Conservation (phyloP, 2,329 filamentous ascomycete species). For the Alternaria sp. region DNA sequence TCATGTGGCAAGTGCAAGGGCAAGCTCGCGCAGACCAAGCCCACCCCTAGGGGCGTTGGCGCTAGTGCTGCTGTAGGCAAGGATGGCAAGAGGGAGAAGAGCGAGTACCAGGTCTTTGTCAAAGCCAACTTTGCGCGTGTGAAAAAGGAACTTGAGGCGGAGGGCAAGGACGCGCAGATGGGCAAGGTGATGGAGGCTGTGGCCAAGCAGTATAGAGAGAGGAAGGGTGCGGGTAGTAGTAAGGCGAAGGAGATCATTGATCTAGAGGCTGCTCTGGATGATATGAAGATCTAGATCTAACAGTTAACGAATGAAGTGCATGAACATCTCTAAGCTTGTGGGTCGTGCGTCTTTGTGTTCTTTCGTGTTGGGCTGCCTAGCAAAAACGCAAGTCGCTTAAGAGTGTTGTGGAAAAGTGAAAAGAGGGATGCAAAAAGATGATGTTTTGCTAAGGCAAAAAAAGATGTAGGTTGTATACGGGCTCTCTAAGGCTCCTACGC, state of each 20-base stretch:
- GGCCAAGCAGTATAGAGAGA: constrained; percentile 66
- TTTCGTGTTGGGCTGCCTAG: no score
- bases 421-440: no score
- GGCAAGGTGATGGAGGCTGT: constrained; percentile 74
- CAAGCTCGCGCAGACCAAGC: constrained; percentile 76
- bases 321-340: neutral
- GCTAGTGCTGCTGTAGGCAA: constrained; percentile 4
- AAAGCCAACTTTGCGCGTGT: constrained; percentile 70
- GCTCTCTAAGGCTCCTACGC: no score
- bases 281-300: constrained; percentile 25
- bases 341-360: neutral
- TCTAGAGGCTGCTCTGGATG: constrained; percentile 31
- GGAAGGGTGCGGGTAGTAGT: constrained; percentile 42
- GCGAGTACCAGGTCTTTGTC: constrained; percentile 65
- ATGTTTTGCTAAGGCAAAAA: no score
- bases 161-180: constrained; percentile 56
- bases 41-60: constrained; percentile 64
- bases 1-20: constrained; percentile 78
- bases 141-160: constrained; percentile 51
- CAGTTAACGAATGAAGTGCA: neutral
- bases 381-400: neutral
- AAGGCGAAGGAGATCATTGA: constrained; percentile 12
- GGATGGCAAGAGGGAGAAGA: constrained; percentile 40
- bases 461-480: no score
- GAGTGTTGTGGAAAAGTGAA: no score